Evolutionary conservation across 2,329 filamentous ascomycete genomes (phyloP), one percentile per base, ranked within the genome.

Genomic region (Talaromyces sp.): DNA sequence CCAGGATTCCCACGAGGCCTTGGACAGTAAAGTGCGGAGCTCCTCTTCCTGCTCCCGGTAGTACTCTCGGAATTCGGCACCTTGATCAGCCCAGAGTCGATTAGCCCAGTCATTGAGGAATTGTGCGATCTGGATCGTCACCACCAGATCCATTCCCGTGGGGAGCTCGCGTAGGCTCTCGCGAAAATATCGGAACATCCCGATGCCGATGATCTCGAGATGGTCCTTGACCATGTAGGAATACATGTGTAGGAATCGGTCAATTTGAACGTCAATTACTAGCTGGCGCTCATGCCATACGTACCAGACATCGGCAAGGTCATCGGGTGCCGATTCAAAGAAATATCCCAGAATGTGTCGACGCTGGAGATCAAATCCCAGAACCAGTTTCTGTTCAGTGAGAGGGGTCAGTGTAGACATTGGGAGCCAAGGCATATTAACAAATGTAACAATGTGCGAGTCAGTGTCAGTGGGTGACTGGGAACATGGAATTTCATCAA

Each of bases 61-160:
- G 5, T 52, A 42, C 3, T 52, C 45, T 5, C 54, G 54, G 35
- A 63, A 51, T 11, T 53, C 13, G 42, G 43, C 16, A 24, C 40
- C 9, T 13, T 14, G 27, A 8, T 47, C 32, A 2, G 43, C 47
- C 9, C 54, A 52, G 0, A 63, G 22, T 2, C 58, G 36, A 11
- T 66, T 66, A 2, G 60, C 58, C 22, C 63, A 63, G 37, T 72
- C 70, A 11, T 61, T 27, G 1, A 70, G 47, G 50, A 68, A 72
- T 47, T 70, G 68, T 17, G 63, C 60, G 39, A 66, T 70, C 22
- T 64, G 50, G 27, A 69, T 63, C 6, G 50, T 51, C 40, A 73
- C 60, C 10, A 70, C 62, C 10, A 71, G 55, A 42, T 73, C 70
- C 57, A 72, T 47, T 3, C 68, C 69, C 1, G 64, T 63, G 9